Evolutionary conservation across 2,329 filamentous ascomycete genomes (phyloP).

Genomic region (Cercospora citrullina): DNA sequence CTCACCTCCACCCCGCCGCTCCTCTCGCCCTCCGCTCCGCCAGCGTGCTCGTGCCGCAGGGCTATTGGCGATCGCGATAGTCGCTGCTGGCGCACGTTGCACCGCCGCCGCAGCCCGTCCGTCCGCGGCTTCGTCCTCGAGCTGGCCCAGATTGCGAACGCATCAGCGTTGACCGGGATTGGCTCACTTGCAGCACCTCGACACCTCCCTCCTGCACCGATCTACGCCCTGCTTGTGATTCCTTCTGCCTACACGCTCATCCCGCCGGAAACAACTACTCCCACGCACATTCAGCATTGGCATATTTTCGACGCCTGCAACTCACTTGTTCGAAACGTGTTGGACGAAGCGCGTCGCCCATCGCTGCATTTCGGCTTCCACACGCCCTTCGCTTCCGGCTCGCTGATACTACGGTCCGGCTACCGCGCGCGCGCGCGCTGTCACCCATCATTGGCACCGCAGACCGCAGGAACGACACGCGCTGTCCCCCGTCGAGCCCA

Average conservation of each 20-base stretch:
- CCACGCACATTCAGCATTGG: neutral
- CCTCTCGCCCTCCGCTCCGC: neutral
- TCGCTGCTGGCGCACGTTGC: slow-evolving; percentile 7
- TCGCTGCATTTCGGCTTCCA: neutral
- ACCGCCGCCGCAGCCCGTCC: neutral
- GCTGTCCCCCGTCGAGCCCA: neutral
- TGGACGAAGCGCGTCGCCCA: neutral
- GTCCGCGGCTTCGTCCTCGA: neutral
- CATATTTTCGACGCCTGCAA: neutral
- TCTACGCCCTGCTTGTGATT: slow-evolving; percentile 3
- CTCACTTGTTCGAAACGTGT: neutral
- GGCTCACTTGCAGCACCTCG: slow-evolving; percentile 2
- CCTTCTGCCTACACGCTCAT: neutral
- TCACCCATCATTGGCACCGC: neutral
- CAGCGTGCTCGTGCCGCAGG: slow-evolving; percentile 6
- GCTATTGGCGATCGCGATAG: slow-evolving; percentile 1
- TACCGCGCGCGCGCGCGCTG: neutral
- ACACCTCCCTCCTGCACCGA: neutral
- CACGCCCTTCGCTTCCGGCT: neutral
- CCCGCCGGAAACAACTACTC: neutral
- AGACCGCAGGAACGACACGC: slow-evolving; percentile 3
- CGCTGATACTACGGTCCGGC: neutral
- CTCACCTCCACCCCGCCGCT: neutral
- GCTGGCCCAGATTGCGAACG: slow-evolving; percentile 1
- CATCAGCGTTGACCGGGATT: slow-evolving; percentile 4